A percentile compares a stretch with the other conserved stretches of the same genome.
phyloP scores from a whole-genome alignment of 306 rosid genomes.

The Gastrolobium villosum region DNA sequence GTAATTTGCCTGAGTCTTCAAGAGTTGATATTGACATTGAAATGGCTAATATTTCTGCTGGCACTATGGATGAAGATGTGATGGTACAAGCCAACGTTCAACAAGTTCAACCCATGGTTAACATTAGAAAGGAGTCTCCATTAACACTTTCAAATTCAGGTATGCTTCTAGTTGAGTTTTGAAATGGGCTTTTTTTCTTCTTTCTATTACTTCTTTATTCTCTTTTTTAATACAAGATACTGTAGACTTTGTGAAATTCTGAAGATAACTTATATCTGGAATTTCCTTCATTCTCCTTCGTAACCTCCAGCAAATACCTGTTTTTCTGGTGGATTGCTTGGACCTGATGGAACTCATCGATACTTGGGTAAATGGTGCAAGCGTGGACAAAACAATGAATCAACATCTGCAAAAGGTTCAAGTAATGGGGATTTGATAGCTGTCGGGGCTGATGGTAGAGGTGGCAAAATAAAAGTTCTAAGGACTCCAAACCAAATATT shows the following conservation, averaged over 20 bases:
- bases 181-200: background rate
- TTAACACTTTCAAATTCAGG: conserved; percentile 67
- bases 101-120: conserved; percentile 62
- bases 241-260: background rate
- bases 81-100: conserved; percentile 51
- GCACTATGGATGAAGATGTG: conserved; percentile 61
- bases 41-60: conserved; percentile 46
- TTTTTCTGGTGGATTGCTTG: conserved; percentile 89
- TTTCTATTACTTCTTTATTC: background rate
- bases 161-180: conserved; percentile 53
- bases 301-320: conserved; percentile 60
- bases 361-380: conserved; percentile 97
- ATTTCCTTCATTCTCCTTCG: conserved; percentile 33
- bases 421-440: conserved; percentile 70
- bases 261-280: conserved; percentile 26
- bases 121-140: conserved; percentile 75
- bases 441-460: conserved; percentile 96
- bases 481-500: conserved; percentile 65
- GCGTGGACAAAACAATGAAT: conserved; percentile 60
- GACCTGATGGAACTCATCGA: conserved; percentile 87
- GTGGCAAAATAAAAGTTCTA: conserved; percentile 86
- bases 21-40: conserved; percentile 48
- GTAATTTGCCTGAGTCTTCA: conserved; percentile 49
- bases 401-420: conserved; percentile 54
- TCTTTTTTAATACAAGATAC: background rate